These are phyloP conservation scores for Caryopteris hybrid DNA, from an alignment of 305 asterid genomes.

Conservation along the genomic window DNA sequence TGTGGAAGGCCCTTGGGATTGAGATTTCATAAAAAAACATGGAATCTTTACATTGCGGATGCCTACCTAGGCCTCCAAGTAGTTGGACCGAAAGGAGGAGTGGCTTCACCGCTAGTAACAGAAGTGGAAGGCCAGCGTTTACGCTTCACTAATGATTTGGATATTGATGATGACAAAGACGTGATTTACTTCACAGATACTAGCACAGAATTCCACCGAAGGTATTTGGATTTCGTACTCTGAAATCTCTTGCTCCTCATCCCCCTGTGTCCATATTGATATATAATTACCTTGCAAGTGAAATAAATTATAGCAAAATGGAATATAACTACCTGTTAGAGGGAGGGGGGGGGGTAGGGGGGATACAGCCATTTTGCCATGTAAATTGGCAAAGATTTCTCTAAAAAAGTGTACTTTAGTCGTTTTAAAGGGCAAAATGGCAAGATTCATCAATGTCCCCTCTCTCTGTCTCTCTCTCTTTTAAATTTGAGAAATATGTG, in stretches of 20 bases:
- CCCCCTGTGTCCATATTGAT: too few species aligned
- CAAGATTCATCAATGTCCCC: too few species aligned
- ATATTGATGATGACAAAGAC: conserved; percentile 55
- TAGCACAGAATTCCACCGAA: conserved; percentile 51
- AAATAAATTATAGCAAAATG: too few species aligned
- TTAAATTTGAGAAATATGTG: too few species aligned
- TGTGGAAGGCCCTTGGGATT: conserved; percentile 83
- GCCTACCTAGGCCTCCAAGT: conserved; percentile 70
- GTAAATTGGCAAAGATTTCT: too few species aligned
- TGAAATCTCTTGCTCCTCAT: background rate
- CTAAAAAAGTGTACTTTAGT: too few species aligned
- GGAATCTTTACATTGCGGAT: conserved; percentile 71
- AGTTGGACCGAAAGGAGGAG: conserved; percentile 65
- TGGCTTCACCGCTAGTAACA: conserved; percentile 44
- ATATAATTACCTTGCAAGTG: too few species aligned
- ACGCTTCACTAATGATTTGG: conserved; percentile 67
- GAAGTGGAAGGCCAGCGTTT: conserved; percentile 54
- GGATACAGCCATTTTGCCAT: too few species aligned
- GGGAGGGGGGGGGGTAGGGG: too few species aligned
- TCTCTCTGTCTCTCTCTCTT: too few species aligned
- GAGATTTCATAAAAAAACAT: conserved; percentile 47
- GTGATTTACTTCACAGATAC: conserved; percentile 65
- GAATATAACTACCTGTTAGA: too few species aligned
- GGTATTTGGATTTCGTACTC: conserved; percentile 29
- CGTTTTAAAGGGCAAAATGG: too few species aligned